Base-by-base conservation (phyloP, 2,329 filamentous ascomycete species). In the Curvularia spicifera region DNA sequence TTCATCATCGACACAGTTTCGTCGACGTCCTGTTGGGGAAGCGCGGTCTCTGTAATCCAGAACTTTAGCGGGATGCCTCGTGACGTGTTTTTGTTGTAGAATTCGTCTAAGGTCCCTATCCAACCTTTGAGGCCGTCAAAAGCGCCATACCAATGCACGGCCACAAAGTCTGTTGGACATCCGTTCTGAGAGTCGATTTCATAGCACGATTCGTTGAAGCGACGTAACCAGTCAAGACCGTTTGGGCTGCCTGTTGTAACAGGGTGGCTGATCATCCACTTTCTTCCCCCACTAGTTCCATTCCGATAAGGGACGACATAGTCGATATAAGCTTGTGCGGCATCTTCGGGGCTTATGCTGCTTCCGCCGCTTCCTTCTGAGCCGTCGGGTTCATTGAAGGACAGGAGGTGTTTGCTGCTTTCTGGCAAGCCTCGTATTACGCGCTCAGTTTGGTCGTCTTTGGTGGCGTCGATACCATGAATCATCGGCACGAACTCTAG, bases 401-500 rank as follows among this genome's bases (percentile, higher is more conserved):
- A 83, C 18, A 95, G 79, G 2, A 91, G 84, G 67, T 91, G 86
- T 39, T 93, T 85, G 4, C 82, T 80, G 2, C 82, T 80, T 40
- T 82, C 78, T 22, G 91, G 83, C 35, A 89, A 79, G 1, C 67
- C 63, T 67, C 80, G 82, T 45, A 94, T 85, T 5, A 82, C 79
- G 70, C 91, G 90, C 1, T 82, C 79, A 1, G 83, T 87, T 67
- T 80, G 78, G 22, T 78, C 69, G 51, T 81, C 60, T 43, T 71
- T 52, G 18, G 69, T 76, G 29, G 67, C 75, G 4, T 79, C 62
- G 9, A 85, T 79, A 26, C 90, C 89, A 86, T 89, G 93, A 58
- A 93, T 85, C 89, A 93, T 91, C 43, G 91, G 91, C 1, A 93
- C 85, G 73, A 92, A 95, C 73, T 91, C 84, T 61, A 94, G 85